Base-by-base conservation (phyloP, 768 basidiomycete genomes). In the Boletus tomentosulus region DNA sequence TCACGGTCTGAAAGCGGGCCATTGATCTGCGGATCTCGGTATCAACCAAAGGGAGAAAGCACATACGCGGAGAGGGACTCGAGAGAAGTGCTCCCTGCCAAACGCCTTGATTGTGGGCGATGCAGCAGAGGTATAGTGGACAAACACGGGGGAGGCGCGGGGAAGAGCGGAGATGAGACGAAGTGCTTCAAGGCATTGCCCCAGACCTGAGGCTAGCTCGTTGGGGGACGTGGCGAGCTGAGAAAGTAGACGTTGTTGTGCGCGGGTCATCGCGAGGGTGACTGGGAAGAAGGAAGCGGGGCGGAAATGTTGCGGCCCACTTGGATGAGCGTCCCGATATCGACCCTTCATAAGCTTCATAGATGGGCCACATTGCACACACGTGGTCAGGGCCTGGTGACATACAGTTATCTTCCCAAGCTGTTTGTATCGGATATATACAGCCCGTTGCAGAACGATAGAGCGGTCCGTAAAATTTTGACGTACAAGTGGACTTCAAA, bases 111-210 rank as follows among this genome's bases (percentile, higher is more conserved):
- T 57, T 6, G 54, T 54, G 19, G 60, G 56, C 24, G 65, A 58
- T 10, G 47, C 22, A 22, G 53, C 11, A 24, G 58, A 60, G 5
- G 46, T 31, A 16, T 69, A 69, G 45, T 62, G 58, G 24, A 69
- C 59, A 9, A 60, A 62, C 6, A 69, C 53, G 10, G 68, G 68
- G 0, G 66, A 71, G 8, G 66, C 46, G 19, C 70, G 56, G 0
- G 68, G 66, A 19, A 69, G 60, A 1, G 62, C 57, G 19, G 67
- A 63, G 50, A 71, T 59, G 37, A 71, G 70, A 7, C 67, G 62
- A 6, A 69, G 66, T 0, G 68, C 68, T 42, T 71, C 67, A 25
- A 68, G 63, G n/a, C 70, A 71, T 16, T 71, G 68, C 0, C 68
- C 68, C 12, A 69, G 60, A 2, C 68, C 70, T 0, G 68, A 67